Percentiles rank a stretch among this genome's conserved stretches.
phyloP scores from a whole-genome alignment of 2,329 filamentous ascomycete genomes.

The Thermothelomyces thermophilus region DNA sequence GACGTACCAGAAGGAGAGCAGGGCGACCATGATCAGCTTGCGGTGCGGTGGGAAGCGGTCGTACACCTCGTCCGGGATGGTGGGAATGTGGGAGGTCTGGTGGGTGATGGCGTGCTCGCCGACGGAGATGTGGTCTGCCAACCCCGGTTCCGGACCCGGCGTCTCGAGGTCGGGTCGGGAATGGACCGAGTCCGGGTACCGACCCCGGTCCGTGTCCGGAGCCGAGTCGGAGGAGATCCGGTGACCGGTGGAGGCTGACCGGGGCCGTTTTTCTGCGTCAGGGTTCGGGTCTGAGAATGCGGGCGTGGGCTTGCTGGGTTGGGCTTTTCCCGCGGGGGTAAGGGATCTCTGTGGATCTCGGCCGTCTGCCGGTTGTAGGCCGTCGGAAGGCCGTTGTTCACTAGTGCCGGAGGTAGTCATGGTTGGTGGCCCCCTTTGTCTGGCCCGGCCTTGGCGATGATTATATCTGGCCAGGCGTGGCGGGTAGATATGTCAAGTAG shows the following conservation, averaged over 20 bases:
- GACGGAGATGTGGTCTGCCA: conserved; percentile 18
- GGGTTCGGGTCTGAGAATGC: not conserved
- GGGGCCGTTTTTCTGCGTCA: not conserved
- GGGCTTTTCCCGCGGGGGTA: too few relatives aligned
- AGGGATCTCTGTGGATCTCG: too few relatives aligned
- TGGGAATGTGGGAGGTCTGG: not conserved
- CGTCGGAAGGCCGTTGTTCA: too few relatives aligned
- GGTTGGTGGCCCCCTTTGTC: not conserved
- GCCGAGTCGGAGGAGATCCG: not conserved
- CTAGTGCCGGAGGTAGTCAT: not conserved
- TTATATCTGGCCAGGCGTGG: not conserved
- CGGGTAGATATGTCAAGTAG: too few relatives aligned
- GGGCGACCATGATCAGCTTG: conserved; percentile 60
- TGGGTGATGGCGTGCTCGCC: conserved; percentile 32
- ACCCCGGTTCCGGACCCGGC: not conserved
- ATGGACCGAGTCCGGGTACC: not conserved
- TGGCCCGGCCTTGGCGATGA: not conserved
- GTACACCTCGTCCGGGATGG: conserved; percentile 50
- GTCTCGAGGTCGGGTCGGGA: not conserved
- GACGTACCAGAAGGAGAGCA: conserved; percentile 58
- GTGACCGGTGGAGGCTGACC: not conserved
- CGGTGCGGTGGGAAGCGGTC: conserved; percentile 53
- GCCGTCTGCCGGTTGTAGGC: too few relatives aligned
- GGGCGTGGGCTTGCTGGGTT: not conserved
- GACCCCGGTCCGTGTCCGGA: not conserved